Conservation (phyloP, 352 stramenopile genomes). For the Pythium myriotylum region DNA sequence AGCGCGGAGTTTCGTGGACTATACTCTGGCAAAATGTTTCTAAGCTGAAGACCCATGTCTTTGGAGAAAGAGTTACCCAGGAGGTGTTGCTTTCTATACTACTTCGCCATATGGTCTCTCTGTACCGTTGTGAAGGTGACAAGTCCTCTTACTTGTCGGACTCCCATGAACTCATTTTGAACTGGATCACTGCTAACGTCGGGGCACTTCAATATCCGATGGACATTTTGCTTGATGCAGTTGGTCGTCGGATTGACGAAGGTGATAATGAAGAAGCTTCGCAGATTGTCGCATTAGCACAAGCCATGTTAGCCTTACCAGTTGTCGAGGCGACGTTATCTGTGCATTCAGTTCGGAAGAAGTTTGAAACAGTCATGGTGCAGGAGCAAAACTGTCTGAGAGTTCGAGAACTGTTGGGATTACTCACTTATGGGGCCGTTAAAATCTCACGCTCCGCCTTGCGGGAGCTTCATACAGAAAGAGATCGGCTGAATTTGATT, state of each 20-base stretch:
- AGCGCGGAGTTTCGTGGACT: conserved; percentile 41
- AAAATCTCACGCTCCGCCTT: conserved; percentile 42
- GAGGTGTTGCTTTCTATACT: conserved; percentile 60
- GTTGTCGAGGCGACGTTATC: conserved; percentile 26
- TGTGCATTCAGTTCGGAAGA: not conserved
- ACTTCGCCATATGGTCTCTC: conserved; percentile 41
- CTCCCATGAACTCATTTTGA: conserved; percentile 46
- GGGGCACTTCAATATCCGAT: conserved; percentile 50
- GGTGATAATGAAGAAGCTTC: conserved; percentile 24
- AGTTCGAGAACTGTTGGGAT: conserved; percentile 43
- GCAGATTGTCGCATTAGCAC: conserved; percentile 28
- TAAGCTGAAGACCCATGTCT: conserved; percentile 73
- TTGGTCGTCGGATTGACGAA: conserved; percentile 38
- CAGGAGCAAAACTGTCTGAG: conserved; percentile 16
- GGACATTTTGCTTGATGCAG: conserved; percentile 34
- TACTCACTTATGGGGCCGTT: conserved; percentile 58
- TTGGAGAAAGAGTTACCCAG: conserved; percentile 59
- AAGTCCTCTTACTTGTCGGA: conserved; percentile 14
- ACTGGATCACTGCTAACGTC: conserved; percentile 54
- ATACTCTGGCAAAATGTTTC: conserved; percentile 62
- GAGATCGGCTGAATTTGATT: conserved; percentile 43
- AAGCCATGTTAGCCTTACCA: conserved; percentile 36
- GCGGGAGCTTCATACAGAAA: conserved; percentile 21
- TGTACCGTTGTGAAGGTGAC: conserved; percentile 10
- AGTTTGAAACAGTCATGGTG: conserved; percentile 11